phyloP scores from a whole-genome alignment of 371 early-diverging fungal genomes.

The Mucor piriformis region DNA sequence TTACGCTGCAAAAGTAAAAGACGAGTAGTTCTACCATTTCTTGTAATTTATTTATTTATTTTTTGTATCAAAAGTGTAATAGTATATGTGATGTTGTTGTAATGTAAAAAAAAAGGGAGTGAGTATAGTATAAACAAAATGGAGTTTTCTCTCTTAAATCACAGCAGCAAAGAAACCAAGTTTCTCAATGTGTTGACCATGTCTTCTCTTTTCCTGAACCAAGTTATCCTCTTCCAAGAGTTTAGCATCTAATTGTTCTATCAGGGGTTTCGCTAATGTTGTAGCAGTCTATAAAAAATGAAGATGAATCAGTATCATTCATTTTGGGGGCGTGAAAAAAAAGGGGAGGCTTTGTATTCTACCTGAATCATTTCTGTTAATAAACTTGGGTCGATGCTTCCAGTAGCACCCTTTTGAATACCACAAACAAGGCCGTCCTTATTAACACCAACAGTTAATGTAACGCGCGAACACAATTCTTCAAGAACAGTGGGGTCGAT shows the following conservation, averaged over 20 bases:
- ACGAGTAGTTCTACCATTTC: not conserved
- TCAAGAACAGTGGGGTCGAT: slow-evolving; percentile 88
- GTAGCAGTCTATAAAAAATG: slow-evolving; percentile 54
- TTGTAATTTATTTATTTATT: not conserved
- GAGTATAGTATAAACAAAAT: not conserved
- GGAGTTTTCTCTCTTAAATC: slow-evolving; percentile 22
- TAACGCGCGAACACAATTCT: slow-evolving; percentile 82
- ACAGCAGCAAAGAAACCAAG: slow-evolving; percentile 68
- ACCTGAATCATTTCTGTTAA: slow-evolving; percentile 74
- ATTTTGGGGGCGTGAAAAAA: slow-evolving; percentile 38
- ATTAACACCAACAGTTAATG: slow-evolving; percentile 84
- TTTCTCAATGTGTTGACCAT: slow-evolving; percentile 54
- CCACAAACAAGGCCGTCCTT: slow-evolving; percentile 78
- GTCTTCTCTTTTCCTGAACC: slow-evolving; percentile 47
- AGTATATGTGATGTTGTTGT: not conserved
- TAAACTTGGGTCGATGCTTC: slow-evolving; percentile 77
- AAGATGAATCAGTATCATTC: slow-evolving; percentile 3
- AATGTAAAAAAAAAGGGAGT: not conserved
- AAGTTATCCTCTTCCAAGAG: slow-evolving; percentile 52
- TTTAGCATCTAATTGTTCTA: slow-evolving; percentile 56
- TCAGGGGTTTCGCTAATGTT: slow-evolving; percentile 59
- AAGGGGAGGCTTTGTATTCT: slow-evolving; percentile 8
- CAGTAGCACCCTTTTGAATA: slow-evolving; percentile 80
- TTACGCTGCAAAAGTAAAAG: not conserved
- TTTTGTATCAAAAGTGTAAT: not conserved